A percentile compares a stretch with the other conserved stretches of the same genome.
phyloP scores from a whole-genome alignment of 2,329 filamentous ascomycete species.

The Pseudocercospora fuligena region DNA sequence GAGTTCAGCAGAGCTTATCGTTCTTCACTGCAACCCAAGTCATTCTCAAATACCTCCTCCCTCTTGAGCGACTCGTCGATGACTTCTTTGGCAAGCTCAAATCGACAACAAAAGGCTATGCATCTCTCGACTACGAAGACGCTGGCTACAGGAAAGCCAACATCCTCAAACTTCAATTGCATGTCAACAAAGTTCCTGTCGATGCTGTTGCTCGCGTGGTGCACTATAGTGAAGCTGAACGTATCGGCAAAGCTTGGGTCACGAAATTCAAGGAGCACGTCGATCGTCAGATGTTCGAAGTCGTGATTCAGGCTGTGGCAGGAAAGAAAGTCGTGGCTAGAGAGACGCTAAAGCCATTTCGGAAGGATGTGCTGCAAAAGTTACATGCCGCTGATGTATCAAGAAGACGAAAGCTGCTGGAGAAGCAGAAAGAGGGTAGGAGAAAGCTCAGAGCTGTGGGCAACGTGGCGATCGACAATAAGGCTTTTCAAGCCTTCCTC shows the following conservation, averaged over 20 bases:
- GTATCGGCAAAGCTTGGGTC: constrained; percentile 85
- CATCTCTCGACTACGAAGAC: constrained; percentile 95
- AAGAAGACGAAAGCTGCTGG: constrained; percentile 81
- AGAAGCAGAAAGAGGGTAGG: constrained; percentile 95
- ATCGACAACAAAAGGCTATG: constrained; percentile 90
- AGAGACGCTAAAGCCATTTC: constrained; percentile 94
- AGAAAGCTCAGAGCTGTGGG: constrained; percentile 82
- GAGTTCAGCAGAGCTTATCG: constrained; percentile 82
- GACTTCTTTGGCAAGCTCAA: constrained; percentile 98
- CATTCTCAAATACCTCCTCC: constrained; percentile 90
- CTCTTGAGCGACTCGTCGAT: constrained; percentile 87
- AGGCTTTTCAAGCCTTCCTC: constrained; percentile 92
- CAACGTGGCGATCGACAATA: constrained; percentile 94
- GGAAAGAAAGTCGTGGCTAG: constrained; percentile 83
- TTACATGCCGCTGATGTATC: constrained; percentile 88
- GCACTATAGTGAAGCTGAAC: constrained; percentile 78
- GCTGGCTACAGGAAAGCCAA: constrained; percentile 81
- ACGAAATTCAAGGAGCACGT: constrained; percentile 97
- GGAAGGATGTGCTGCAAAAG: constrained; percentile 93
- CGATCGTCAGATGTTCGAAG: constrained; percentile 94
- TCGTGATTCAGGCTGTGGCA: constrained; percentile 89
- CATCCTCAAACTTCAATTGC: constrained; percentile 85
- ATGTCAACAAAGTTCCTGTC: constrained; percentile 91
- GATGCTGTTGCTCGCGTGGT: constrained; percentile 93
- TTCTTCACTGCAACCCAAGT: constrained; percentile 94